phyloP scores from a whole-genome alignment of 768 basidiomycete species.

The Pisolithus marmoratus region DNA sequence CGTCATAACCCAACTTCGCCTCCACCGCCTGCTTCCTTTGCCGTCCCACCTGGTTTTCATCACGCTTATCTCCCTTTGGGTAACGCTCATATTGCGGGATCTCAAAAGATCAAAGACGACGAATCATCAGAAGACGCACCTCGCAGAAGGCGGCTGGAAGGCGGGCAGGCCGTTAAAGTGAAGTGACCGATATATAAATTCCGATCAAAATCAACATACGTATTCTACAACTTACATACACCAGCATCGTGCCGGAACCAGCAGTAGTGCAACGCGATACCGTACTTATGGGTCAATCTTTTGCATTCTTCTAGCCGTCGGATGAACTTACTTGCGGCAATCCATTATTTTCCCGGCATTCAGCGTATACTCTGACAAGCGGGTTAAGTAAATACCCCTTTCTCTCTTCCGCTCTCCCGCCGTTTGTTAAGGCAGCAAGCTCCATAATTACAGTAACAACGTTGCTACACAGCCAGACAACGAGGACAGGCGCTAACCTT shows the following conservation, averaged over 20 bases:
- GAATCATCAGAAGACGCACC: slow-evolving; percentile 35
- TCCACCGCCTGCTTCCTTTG: slow-evolving; percentile 27
- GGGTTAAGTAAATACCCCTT: too few relatives aligned
- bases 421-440: too few relatives aligned
- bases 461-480: too few relatives aligned
- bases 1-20: slow-evolving; percentile 46
- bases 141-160: slow-evolving; percentile 52
- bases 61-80: slow-evolving; percentile 49
- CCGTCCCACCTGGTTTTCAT: slow-evolving; percentile 36
- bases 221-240: not conserved
- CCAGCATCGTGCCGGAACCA: too few relatives aligned
- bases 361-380: too few relatives aligned
- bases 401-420: too few relatives aligned
- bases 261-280: not conserved
- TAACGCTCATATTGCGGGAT: slow-evolving; percentile 38
- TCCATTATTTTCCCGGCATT: too few relatives aligned
- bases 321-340: too few relatives aligned
- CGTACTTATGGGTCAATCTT: not conserved
- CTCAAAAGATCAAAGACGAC: slow-evolving; percentile 30
- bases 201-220: slow-evolving; percentile 1
- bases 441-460: too few relatives aligned
- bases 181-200: slow-evolving; percentile 30
- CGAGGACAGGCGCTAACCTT: too few relatives aligned
- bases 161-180: slow-evolving; percentile 49
- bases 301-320: too few relatives aligned